Conservation (phyloP, 768 basidiomycete species). For the Serpula lacrymans region DNA sequence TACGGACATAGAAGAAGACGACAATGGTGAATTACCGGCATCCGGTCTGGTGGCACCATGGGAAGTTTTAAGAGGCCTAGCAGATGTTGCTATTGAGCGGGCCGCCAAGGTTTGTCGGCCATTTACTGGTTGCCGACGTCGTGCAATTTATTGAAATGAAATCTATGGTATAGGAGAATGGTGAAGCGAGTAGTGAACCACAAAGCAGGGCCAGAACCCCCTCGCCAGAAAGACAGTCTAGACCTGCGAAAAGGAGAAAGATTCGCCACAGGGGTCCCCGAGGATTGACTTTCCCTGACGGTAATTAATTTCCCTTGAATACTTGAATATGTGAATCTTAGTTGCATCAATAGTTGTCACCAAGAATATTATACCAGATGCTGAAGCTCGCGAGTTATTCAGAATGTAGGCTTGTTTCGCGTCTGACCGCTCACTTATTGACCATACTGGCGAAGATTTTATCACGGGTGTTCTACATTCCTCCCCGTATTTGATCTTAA, state of each 20-base stretch:
- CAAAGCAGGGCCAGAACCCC: slow-evolving; percentile 73
- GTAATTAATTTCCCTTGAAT: slow-evolving; percentile 35
- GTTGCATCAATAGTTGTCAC: slow-evolving; percentile 60
- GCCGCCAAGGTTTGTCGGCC: slow-evolving; percentile 61
- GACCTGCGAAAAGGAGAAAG: slow-evolving; percentile 72
- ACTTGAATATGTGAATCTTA: slow-evolving; percentile 5
- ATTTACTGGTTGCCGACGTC: neutral
- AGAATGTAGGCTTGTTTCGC: slow-evolving; percentile 53
- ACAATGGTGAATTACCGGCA: slow-evolving; percentile 75
- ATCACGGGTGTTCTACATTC: slow-evolving; percentile 89
- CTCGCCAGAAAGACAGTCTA: slow-evolving; percentile 64
- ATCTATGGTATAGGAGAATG: slow-evolving; percentile 57
- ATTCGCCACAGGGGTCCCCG: slow-evolving; percentile 58
- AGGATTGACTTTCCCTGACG: slow-evolving; percentile 71
- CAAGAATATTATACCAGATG: slow-evolving; percentile 75
- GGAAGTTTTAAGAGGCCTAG: slow-evolving; percentile 79
- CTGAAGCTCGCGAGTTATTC: slow-evolving; percentile 84
- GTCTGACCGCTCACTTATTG: too few species aligned
- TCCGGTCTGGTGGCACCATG: slow-evolving; percentile 82
- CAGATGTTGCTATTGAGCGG: slow-evolving; percentile 76
- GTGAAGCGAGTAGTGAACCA: slow-evolving; percentile 65
- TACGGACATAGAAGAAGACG: slow-evolving; percentile 82
- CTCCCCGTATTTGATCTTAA: slow-evolving; percentile 81
- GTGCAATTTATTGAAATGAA: slow-evolving; percentile 6
- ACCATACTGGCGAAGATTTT: slow-evolving; percentile 56